Percentiles rank a stretch among this genome's conserved stretches.
Conservation (phyloP, 78 protist genomes). For the Dictyostelium intermedium region DNA sequence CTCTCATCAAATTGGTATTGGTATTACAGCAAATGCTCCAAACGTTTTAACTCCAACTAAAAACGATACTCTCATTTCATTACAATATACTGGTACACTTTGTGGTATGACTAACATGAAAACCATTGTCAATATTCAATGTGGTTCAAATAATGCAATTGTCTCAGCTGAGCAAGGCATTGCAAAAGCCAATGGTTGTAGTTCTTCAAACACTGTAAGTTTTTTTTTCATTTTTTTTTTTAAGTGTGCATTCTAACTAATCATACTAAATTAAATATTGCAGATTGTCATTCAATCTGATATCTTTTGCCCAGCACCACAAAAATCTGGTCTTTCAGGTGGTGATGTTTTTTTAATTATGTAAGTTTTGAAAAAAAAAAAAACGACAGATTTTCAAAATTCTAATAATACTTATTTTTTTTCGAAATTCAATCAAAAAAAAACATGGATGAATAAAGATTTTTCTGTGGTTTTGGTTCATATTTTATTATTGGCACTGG, state of each 20-base stretch:
- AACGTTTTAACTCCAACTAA: background rate
- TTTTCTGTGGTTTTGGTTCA: constrained; percentile 18
- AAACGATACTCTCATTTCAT: background rate
- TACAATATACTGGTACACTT: background rate
- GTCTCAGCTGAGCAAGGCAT: background rate
- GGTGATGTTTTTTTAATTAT: constrained; percentile 25
- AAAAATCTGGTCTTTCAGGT: constrained; percentile 4
- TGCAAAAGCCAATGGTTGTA: background rate
- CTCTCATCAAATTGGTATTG: background rate
- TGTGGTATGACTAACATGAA: background rate
- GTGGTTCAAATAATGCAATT: background rate
- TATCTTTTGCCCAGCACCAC: background rate
- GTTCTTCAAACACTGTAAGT: background rate
- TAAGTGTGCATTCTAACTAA: no score
- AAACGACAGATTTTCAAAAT: background rate
- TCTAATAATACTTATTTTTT: background rate
- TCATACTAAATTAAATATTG: background rate
- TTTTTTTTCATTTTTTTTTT: background rate
- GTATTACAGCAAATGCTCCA: background rate
- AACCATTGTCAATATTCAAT: background rate
- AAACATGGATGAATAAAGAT: background rate
- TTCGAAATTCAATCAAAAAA: background rate
- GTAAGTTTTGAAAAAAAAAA: background rate
- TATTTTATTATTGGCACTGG: constrained; percentile 17
- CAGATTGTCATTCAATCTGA: background rate